Percentiles rank a stretch among this genome's conserved stretches.
These are phyloP conservation scores for Globisporangium spinosum DNA, from an alignment of 352 stramenopile genomes.

Conservation along the genomic window DNA sequence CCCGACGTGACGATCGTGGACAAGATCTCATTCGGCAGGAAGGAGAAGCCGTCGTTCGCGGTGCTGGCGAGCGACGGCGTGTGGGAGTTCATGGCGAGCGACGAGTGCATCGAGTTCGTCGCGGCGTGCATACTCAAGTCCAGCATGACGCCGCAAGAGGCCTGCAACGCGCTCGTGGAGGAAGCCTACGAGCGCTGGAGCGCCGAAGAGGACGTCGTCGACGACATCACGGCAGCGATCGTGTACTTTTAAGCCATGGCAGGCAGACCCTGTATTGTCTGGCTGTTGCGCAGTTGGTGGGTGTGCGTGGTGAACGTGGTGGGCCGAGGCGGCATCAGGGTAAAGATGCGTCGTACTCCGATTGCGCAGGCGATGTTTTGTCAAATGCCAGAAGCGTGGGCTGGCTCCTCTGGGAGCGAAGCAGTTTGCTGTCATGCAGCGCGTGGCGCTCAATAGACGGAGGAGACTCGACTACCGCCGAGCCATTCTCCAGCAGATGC, in stretches of 20 bases:
- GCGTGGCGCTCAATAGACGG: too few species aligned
- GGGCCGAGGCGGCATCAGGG: too few species aligned
- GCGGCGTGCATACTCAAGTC: constrained; percentile 39
- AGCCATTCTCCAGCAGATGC: too few species aligned
- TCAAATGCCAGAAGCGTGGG: too few species aligned
- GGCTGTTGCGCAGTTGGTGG: too few species aligned
- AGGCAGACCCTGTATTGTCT: too few species aligned
- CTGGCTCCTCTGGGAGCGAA: too few species aligned
- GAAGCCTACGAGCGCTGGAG: constrained; percentile 76
- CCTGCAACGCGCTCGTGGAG: constrained; percentile 60
- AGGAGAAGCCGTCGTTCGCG: constrained; percentile 42
- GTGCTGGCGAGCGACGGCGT: constrained; percentile 79
- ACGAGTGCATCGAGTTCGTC: constrained; percentile 70
- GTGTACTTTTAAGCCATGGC: constrained; percentile 51
- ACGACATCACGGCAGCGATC: constrained; percentile 74
- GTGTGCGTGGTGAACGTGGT: too few species aligned
- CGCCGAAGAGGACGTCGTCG: constrained; percentile 74
- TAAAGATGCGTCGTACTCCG: too few species aligned
- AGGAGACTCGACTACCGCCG: background rate
- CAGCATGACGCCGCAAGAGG: constrained; percentile 54
- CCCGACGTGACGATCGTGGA: constrained; percentile 58
- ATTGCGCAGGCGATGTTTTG: too few species aligned
- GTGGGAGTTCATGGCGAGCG: constrained; percentile 80
- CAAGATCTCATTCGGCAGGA: constrained; percentile 24
- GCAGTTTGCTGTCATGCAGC: too few species aligned